Base-by-base conservation (phyloP, 352 stramenopile species). In the Pythium aphanidermatum region DNA sequence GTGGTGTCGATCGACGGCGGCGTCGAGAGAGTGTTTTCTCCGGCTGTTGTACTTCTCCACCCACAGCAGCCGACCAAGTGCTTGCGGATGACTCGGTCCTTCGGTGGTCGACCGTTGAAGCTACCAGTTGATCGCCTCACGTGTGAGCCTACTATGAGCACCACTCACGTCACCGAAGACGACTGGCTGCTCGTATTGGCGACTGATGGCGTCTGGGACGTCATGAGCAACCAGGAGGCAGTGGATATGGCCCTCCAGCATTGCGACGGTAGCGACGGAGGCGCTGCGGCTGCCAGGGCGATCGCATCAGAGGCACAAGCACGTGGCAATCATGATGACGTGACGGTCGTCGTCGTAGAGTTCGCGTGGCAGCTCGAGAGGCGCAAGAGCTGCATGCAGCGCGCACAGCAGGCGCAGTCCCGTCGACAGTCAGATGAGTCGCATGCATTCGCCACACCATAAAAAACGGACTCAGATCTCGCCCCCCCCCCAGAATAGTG, bases 121-220 rank as follows among this genome's bases (percentile, higher is more conserved):
- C 44, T 46, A 11, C 67, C 70, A 16, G 62, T 50, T 12, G 11
- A 51, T 4, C 49, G 81, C 12, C 71, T 88, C n/a, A 79, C 74
- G 1, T 70, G 56, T 31, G 69, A 74, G 38, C 67, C 71, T 8
- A 74, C 83, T 7, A 55, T 86, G 10, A 59, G 44, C 23, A 51
- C 49, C 9, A 67, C 65, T 20, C 27, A 43, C 14, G 46, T 88
- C 2, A 46, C 64, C 14, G 6, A 47, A 2, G 60, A 74, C 5
- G 76, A 85, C 53, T 31, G 72, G 16, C 82, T 86, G 41, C 29
- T 88, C 10, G 44, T 88, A 13, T 23, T 86, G 25, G 69, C 71
- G 5, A 82, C 60, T n/a, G 74, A 86, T 50, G 69, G 76, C 19
- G 46, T 86, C 16, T 86, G 68, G 74, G 65, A 84, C 53, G 69